phyloP scores from a whole-genome alignment of 352 stramenopile species.

The Phytopythium mirpurense region DNA sequence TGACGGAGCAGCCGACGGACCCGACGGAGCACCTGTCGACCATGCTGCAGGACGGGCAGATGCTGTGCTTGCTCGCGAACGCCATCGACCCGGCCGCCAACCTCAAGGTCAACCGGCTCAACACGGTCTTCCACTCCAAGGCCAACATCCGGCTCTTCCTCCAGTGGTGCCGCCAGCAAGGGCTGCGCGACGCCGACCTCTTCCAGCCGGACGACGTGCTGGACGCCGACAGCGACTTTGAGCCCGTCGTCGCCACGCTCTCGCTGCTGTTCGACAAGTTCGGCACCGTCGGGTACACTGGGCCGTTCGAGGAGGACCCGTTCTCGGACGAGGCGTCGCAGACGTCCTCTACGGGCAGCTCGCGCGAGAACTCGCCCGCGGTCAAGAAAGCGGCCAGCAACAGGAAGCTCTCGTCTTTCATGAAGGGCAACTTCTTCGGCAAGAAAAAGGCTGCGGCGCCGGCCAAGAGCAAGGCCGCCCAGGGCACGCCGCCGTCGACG shows the following conservation, averaged over 20 bases:
- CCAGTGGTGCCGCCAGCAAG: slow-evolving; percentile 72
- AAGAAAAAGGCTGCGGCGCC: slow-evolving; percentile 73
- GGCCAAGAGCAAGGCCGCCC: slow-evolving; percentile 21
- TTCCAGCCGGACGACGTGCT: slow-evolving; percentile 80
- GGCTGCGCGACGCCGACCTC: slow-evolving; percentile 61
- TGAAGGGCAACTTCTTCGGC: slow-evolving; percentile 72
- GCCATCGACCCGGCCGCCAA: slow-evolving; percentile 65
- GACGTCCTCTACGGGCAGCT: slow-evolving; percentile 56
- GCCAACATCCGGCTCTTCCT: slow-evolving; percentile 81
- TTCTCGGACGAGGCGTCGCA: slow-evolving; percentile 66
- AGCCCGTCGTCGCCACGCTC: slow-evolving; percentile 63
- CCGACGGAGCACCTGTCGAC: slow-evolving; percentile 74
- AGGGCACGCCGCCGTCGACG: slow-evolving; percentile 58
- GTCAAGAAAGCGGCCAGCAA: slow-evolving; percentile 59
- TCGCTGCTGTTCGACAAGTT: slow-evolving; percentile 85
- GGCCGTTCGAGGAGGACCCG: slow-evolving; percentile 54
- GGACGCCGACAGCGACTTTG: slow-evolving; percentile 56
- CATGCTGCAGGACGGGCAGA: slow-evolving; percentile 79
- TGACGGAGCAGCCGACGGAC: slow-evolving; percentile 64
- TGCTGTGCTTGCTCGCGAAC: slow-evolving; percentile 84
- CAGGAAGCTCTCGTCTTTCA: slow-evolving; percentile 75
- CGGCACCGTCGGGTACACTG: slow-evolving; percentile 46
- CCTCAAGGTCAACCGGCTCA: slow-evolving; percentile 85
- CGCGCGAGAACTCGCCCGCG: slow-evolving; percentile 42
- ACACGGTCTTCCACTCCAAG: slow-evolving; percentile 86